phyloP scores from a whole-genome alignment of 2,329 filamentous ascomycete genomes.

The Didymella arachidicola region DNA sequence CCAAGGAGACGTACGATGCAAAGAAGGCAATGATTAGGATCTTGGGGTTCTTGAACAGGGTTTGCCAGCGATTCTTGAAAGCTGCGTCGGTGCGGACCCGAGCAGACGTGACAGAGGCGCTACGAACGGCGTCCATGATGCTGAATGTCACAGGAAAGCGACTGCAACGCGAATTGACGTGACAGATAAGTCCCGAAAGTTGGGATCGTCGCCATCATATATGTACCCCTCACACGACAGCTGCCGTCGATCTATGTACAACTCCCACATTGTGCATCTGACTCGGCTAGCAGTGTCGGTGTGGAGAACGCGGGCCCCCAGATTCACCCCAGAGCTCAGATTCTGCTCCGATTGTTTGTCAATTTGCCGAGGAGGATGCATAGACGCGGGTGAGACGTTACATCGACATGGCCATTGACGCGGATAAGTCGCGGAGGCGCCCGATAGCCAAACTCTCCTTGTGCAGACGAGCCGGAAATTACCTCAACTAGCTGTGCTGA shows the following conservation, averaged over 20 bases:
- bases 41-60: conserved; percentile 40
- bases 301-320: conserved; percentile 24
- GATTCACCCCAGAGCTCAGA: conserved; percentile 19
- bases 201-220: conserved; percentile 17
- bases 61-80: conserved; percentile 41
- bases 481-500: conserved; percentile 8
- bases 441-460: conserved; percentile 8
- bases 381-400: conserved; percentile 10
- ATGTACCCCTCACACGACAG: conserved; percentile 9
- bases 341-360: conserved; percentile 17
- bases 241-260: conserved; percentile 2
- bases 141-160: conserved; percentile 1
- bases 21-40: conserved; percentile 42
- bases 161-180: not conserved
- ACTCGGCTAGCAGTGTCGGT: conserved; percentile 6
- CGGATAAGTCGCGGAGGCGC: conserved; percentile 10
- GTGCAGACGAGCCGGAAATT: conserved; percentile 15
- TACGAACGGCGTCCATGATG: conserved; percentile 36
- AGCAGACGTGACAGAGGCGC: conserved; percentile 37
- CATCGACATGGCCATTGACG: conserved; percentile 11
- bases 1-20: conserved; percentile 34
- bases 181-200: conserved; percentile 6
- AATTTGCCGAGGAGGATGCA: conserved; percentile 12
- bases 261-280: conserved; percentile 5
- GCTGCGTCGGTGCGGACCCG: conserved; percentile 34